Base-by-base conservation (phyloP, 2,329 filamentous ascomycete species). In the Aspergillus bombycis region DNA sequence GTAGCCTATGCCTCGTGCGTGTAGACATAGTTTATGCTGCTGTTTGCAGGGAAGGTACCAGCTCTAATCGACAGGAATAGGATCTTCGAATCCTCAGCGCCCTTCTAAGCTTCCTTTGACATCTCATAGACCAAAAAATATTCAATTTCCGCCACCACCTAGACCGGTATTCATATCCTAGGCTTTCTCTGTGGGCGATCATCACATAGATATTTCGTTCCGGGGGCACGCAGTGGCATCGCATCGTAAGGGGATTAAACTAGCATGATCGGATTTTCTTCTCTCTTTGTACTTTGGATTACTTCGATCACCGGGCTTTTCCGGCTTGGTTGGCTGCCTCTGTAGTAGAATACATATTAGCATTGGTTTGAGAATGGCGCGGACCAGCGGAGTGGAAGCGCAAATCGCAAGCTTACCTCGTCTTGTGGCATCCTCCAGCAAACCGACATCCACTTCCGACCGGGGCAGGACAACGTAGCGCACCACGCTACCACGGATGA, bases 401-500 rank as follows among this genome's bases (percentile, higher is more conserved):
- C 58, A 41, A 1, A 32, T n/a, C 16, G 23, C 12, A 38, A 60
- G 41, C 57, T 30, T 81, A 92, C 92, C 92, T 88, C 92, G 89
- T 78, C 92, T 88, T 64, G 92, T 96, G 23, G 94, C 94, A 82
- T 97, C 94, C 82, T 97, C 94, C 65, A 97, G 80, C 66, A 97
- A 80, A 38, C 92, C 90, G 30, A 93, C 90, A 75, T 97, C 94
- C 45, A 97, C 93, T 50, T 91, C 90, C 32, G 84, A 86, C 9
- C 90, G 89, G 0, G 94, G 93, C 57, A 97, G 82, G 78, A 97
- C 92, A 57, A 97, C 93, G 75, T 97, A 97, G 71, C 94, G 86
- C 68, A 97, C 94, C 52, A 97, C 94, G 62, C 92, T 96, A 36
- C 94, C 94, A 73, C 94, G 88, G 74, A 97, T 96, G 77, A 97